A percentile compares a stretch with the other conserved stretches of the same genome.
Evolutionary conservation across 495 filamentous ascomycete species (phyloP).

Genomic region (Penicillium pancosmium): DNA sequence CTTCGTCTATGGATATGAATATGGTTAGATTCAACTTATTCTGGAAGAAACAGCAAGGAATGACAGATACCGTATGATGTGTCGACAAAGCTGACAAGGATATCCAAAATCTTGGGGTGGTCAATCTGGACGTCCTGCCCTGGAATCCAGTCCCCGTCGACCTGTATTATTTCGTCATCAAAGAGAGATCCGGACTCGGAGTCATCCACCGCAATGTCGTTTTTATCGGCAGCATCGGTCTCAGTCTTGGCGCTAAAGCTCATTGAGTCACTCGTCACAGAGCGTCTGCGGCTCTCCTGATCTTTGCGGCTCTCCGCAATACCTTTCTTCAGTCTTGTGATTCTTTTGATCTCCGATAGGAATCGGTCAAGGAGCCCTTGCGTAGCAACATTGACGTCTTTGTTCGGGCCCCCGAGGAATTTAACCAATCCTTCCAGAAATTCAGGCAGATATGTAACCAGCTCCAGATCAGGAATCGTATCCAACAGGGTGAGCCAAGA

Average conservation of each 20-base stretch:
- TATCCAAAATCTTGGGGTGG: slow-evolving; percentile 87
- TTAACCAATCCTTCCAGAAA: slow-evolving; percentile 89
- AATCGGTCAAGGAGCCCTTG: slow-evolving; percentile 91
- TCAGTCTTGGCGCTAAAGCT: slow-evolving; percentile 53
- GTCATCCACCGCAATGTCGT: slow-evolving; percentile 55
- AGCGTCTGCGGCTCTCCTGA: slow-evolving; percentile 67
- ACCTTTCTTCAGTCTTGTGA: slow-evolving; percentile 87
- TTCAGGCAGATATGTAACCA: slow-evolving; percentile 88
- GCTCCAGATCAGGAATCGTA: slow-evolving; percentile 94
- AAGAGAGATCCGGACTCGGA: slow-evolving; percentile 60
- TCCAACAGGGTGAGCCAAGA: slow-evolving; percentile 95
- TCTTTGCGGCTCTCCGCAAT: slow-evolving; percentile 82
- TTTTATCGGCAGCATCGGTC: slow-evolving; percentile 38
- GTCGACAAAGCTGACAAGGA: slow-evolving; percentile 87
- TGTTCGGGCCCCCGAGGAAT: slow-evolving; percentile 88
- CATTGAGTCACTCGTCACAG: slow-evolving; percentile 64
- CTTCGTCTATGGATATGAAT: slow-evolving; percentile 61
- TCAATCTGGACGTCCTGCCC: slow-evolving; percentile 97
- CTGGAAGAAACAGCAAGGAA: background rate
- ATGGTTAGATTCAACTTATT: slow-evolving; percentile 9
- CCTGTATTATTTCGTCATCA: slow-evolving; percentile 63
- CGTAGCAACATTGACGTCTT: slow-evolving; percentile 91
- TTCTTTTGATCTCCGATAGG: slow-evolving; percentile 90
- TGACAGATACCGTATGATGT: slow-evolving; percentile 70
- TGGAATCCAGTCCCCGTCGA: slow-evolving; percentile 92